These are phyloP conservation scores for Tylopilus sp. DNA, from an alignment of 1,284 basidiomycete species.

Conservation along the genomic window DNA sequence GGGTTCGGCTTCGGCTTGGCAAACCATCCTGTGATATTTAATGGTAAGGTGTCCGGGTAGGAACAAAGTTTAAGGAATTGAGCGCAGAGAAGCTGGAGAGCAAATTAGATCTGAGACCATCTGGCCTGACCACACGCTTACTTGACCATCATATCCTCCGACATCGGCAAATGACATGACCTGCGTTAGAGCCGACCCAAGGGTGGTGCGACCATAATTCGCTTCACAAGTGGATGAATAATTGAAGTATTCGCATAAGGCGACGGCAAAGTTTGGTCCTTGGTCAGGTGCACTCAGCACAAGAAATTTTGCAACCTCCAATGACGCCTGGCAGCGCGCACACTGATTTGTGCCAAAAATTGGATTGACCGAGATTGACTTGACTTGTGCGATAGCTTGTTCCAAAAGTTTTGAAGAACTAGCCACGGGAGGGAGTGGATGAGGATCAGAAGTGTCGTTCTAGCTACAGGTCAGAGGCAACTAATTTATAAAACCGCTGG, in stretches of 20 bases:
- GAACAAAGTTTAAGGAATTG: slow-evolving; percentile 55
- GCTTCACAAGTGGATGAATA: slow-evolving; percentile 54
- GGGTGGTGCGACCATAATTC: slow-evolving; percentile 46
- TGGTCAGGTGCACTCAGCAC: slow-evolving; percentile 63
- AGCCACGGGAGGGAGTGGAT: slow-evolving; percentile 58
- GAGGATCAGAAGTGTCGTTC: slow-evolving; percentile 62
- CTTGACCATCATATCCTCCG: slow-evolving; percentile 69
- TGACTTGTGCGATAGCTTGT: slow-evolving; percentile 54
- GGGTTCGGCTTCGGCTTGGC: slow-evolving; percentile 69
- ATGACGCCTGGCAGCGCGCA: slow-evolving; percentile 58
- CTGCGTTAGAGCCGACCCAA: slow-evolving; percentile 65
- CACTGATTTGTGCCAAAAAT: slow-evolving; percentile 54
- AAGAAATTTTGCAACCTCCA: slow-evolving; percentile 67
- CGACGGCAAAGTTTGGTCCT: slow-evolving; percentile 57
- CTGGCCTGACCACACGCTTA: slow-evolving; percentile 27
- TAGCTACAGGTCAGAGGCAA: slow-evolving; percentile 15
- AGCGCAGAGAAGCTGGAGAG: slow-evolving; percentile 49
- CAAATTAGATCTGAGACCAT: slow-evolving; percentile 19
- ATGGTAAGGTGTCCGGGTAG: slow-evolving; percentile 48
- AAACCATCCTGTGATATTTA: slow-evolving; percentile 60
- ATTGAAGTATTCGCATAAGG: slow-evolving; percentile 61
- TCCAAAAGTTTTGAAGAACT: slow-evolving; percentile 44
- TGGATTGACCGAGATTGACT: slow-evolving; percentile 51
- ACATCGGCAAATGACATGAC: slow-evolving; percentile 66
- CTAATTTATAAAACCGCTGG: background rate